Percentiles rank a stretch among this genome's conserved stretches.
Conservation (phyloP, 495 filamentous ascomycete species). For the Xylaria telfairii region DNA sequence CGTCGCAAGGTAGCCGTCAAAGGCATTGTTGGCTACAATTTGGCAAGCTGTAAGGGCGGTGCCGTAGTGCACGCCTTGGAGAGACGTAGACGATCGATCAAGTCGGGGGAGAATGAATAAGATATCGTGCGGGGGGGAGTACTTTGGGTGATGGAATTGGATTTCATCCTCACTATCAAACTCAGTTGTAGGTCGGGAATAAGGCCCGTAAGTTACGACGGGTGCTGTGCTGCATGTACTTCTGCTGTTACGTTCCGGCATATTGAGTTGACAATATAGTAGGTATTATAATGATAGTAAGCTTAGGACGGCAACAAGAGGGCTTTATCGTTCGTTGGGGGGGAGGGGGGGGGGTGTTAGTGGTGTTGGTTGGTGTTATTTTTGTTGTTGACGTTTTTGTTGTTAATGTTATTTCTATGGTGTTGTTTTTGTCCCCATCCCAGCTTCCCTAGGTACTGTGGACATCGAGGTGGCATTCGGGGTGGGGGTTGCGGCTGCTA, state of each 20-base stretch:
- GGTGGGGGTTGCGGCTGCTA: slow-evolving; percentile 48
- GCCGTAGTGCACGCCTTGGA: slow-evolving; percentile 9
- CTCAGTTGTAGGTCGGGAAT: not conserved
- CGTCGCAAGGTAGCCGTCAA: slow-evolving; percentile 7
- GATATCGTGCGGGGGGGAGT: not conserved
- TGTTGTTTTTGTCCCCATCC: not conserved
- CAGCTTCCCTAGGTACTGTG: too few species aligned
- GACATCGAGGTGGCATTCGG: slow-evolving; percentile 53
- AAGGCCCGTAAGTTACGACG: not conserved
- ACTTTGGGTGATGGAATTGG: slow-evolving; percentile 15
- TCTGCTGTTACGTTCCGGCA: not conserved
- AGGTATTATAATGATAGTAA: not conserved
- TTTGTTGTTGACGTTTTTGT: not conserved
- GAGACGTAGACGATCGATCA: not conserved
- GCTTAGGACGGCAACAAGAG: not conserved
- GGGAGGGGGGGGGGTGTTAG: too few species aligned
- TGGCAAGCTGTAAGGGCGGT: slow-evolving; percentile 18
- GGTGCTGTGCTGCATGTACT: not conserved
- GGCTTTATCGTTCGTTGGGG: not conserved
- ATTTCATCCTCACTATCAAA: slow-evolving; percentile 5
- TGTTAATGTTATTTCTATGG: not conserved
- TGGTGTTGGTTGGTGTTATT: not conserved
- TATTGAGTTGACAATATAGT: not conserved
- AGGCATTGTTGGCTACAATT: slow-evolving; percentile 19
- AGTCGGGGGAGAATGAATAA: slow-evolving; percentile 7